Base-by-base conservation (phyloP, 2,329 filamentous ascomycete genomes). In the Ceratocystis albifundus region DNA sequence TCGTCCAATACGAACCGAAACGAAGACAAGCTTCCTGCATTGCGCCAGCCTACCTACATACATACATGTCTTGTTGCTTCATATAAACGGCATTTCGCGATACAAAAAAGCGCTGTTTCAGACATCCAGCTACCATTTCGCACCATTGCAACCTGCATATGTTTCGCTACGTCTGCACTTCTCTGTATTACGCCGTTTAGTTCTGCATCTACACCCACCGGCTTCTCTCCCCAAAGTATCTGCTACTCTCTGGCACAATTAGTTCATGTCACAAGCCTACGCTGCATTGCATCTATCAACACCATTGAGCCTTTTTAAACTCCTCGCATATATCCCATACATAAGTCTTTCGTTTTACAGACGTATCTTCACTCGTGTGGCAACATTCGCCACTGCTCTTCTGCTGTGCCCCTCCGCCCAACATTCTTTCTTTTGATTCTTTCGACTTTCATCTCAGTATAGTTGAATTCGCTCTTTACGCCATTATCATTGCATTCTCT, bases 31-130 rank as follows among this genome's bases (percentile, higher is more conserved):
- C 55, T 36, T 59, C 55, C 55, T 59, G 55, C 55, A 36, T 36
- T 20, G 55, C 32, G 55, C 55, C 55, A 36, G 55, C 55, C 55
- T 30, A 59, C n/a, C n/a, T n/a, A n/a, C n/a, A n/a, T n/a, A n/a
- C n/a, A n/a, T n/a, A n/a, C 55, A 59, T 59, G 30, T 8, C 55
- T 30, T n/a, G 28, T 20, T 32, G 25, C 55, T 59, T 32, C 28
- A 59, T 59, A n/a, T 59, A 59, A n/a, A 36, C 55, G 20, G 2
- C 17, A 59, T 32, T 30, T 59, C 55, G 30, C 55, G 55, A 59
- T 36, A 59, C 55, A 59, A 59, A 59, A 59, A 28, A 25, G 20
- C 48, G 55, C 55, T 59, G 55, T 59, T 59, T 59, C 55, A 59
- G 55, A 53, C 48, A 12, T 30, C 28, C 28, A 59, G 28, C 22